Conservation (phyloP, 1,139 yeast genomes). For the Blastobotrys indianensis region DNA sequence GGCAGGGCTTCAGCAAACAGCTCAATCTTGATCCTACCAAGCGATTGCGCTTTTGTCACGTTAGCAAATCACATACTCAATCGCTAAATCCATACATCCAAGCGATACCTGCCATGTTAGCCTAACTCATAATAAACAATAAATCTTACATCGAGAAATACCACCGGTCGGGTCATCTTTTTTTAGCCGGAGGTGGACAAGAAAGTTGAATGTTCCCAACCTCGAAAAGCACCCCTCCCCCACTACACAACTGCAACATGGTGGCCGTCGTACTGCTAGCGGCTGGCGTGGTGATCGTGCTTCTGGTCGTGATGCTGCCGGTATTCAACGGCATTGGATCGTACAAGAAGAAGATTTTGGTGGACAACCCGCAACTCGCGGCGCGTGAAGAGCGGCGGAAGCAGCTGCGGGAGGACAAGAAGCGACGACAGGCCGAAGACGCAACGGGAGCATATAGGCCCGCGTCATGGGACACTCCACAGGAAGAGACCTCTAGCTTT, state of each 20-base stretch:
- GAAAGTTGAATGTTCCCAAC: neutral
- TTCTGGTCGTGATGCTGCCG: slow-evolving; percentile 13
- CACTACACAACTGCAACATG: slow-evolving; percentile 4
- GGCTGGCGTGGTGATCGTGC: slow-evolving; percentile 8
- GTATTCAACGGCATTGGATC: slow-evolving; percentile 17
- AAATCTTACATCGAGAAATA: neutral
- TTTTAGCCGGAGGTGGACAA: no score
- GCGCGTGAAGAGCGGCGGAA: slow-evolving; percentile 7
- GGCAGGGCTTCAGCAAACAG: slow-evolving; percentile 41
- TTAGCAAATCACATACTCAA: neutral
- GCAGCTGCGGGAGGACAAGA: slow-evolving; percentile 9
- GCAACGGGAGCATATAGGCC: slow-evolving; percentile 9
- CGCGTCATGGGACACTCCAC: slow-evolving; percentile 7
- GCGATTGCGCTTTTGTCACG: slow-evolving; percentile 18
- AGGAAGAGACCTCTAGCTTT: neutral
- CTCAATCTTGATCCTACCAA: slow-evolving; percentile 44
- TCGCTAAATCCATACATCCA: slow-evolving; percentile 1
- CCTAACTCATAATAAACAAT: neutral
- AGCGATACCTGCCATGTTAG: neutral
- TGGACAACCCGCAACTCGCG: slow-evolving; percentile 10
- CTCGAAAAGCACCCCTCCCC: neutral
- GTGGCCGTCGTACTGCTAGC: slow-evolving; percentile 3
- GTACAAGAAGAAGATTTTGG: slow-evolving; percentile 10
- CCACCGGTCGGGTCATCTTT: no score
- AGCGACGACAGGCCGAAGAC: neutral